These are phyloP conservation scores for Citrullus colocynthis DNA, from an alignment of 306 rosid species.

Conservation along the genomic window DNA sequence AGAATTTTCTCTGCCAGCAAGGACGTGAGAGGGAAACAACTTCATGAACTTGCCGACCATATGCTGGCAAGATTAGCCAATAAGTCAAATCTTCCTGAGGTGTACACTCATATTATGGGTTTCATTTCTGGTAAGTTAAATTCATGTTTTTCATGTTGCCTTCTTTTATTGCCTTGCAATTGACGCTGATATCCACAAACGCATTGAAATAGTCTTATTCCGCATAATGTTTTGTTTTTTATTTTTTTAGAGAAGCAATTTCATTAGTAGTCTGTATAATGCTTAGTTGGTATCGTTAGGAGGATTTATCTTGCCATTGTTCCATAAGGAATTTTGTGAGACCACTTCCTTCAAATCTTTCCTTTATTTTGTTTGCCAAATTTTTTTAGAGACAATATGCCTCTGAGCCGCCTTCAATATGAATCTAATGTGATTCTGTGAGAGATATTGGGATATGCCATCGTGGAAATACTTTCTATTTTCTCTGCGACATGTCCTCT, in stretches of 20 bases:
- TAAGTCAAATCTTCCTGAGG: conserved; percentile 64
- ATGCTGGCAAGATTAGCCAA: conserved; percentile 53
- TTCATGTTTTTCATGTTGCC: conserved; percentile 1
- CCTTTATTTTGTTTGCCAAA: not conserved
- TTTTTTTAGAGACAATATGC: not conserved
- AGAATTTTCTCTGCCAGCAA: conserved; percentile 82
- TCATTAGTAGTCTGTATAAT: not conserved
- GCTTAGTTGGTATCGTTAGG: not conserved
- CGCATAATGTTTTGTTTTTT: not conserved
- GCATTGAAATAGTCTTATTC: not conserved
- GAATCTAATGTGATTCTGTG: not conserved
- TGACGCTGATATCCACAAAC: not conserved
- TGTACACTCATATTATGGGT: conserved; percentile 61
- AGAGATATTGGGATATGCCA: not conserved
- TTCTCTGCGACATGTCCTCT: not conserved
- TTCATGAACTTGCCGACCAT: conserved; percentile 57
- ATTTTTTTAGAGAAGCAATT: no score
- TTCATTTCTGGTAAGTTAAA: conserved; percentile 51
- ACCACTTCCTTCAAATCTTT: not conserved
- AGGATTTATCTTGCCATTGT: not conserved
- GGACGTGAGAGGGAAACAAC: conserved; percentile 75
- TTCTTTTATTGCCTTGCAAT: not conserved
- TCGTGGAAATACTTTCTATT: not conserved
- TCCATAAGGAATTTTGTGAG: not conserved
- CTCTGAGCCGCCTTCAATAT: not conserved